Evolutionary conservation across 2,329 filamentous ascomycete genomes (phyloP), one percentile per base, ranked within the genome.

Genomic region (Penicillium sp.): DNA sequence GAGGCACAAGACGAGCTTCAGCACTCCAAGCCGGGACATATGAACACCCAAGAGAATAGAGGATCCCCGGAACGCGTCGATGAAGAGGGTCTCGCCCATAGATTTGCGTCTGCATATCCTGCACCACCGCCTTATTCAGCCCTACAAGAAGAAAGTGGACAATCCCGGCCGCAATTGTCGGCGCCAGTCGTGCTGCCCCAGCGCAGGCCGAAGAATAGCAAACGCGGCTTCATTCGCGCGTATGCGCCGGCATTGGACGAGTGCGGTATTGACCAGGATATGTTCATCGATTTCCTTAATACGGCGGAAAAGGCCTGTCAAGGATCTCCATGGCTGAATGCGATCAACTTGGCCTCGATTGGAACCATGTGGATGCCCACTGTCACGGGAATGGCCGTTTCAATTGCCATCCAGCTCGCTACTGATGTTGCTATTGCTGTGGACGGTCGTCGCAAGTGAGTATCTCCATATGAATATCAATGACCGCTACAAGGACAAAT

Each of bases 321-420:
- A 64, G 78, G 75, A 8, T 74, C 64, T 1, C 73, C 72, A 1
- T 79, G 72, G 70, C 64, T 82, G 17, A 66, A 78, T n/a, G 70
- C 80, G 45, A 72, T 82, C 42, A 82, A 82, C 53, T 40, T 81
- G 1, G 78, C 79, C 1, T 78, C 78, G 0, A 73, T 75, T 7
- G 77, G 76, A 1, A 78, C 76, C 0, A 72, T 76, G 2, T 72
- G 80, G 12, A 70, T 80, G 0, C 81, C 82, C 0, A 70, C 71
- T 47, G 75, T 77, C 1, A 78, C 81, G 15, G 75, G 76, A 3
- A 75, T 82, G 57, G 78, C 79, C 0, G 76, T 83, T 13, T 80
- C 78, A 1, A 75, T 80, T 7, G 81, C 76, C 0, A 76, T 83
- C 0, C 79, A 82, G 50, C 65, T 83, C 4, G 76, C 75, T 0